These are phyloP conservation scores for Hyaloperonospora arabidopsidis DNA, from an alignment of 352 stramenopile species.

Conservation along the genomic window DNA sequence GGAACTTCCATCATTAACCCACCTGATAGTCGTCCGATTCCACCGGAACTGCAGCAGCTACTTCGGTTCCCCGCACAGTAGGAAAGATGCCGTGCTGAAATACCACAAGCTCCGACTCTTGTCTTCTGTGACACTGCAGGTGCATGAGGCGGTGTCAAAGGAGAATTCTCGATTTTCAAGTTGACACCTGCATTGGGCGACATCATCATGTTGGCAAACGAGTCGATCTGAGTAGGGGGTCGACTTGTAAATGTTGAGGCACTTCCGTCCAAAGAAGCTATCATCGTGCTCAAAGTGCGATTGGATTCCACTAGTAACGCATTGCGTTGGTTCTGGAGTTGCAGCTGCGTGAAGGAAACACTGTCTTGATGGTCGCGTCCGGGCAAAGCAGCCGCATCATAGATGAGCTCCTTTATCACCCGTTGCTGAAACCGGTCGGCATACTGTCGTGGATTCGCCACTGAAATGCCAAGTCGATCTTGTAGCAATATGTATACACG, in stretches of 20 bases:
- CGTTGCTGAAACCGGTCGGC: slow-evolving; percentile 70
- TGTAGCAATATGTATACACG: slow-evolving; percentile 65
- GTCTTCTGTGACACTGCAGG: neutral
- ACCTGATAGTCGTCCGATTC: slow-evolving; percentile 29
- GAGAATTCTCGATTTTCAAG: slow-evolving; percentile 5
- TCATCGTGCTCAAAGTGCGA: slow-evolving; percentile 39
- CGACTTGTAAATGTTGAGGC: slow-evolving; percentile 16
- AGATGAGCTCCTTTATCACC: slow-evolving; percentile 68
- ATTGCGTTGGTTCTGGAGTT: slow-evolving; percentile 39
- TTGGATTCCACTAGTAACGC: slow-evolving; percentile 38
- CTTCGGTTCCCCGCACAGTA: slow-evolving; percentile 18
- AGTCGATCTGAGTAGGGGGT: slow-evolving; percentile 13
- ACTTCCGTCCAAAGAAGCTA: slow-evolving; percentile 42
- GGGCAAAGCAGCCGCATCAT: slow-evolving; percentile 31
- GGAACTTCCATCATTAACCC: slow-evolving; percentile 43
- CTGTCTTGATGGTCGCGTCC: slow-evolving; percentile 26
- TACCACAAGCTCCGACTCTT: neutral
- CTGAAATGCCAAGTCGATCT: slow-evolving; percentile 62
- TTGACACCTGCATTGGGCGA: slow-evolving; percentile 13
- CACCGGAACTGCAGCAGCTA: slow-evolving; percentile 17
- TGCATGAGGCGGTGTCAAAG: slow-evolving; percentile 6
- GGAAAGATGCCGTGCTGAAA: slow-evolving; percentile 12
- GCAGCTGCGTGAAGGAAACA: slow-evolving; percentile 30
- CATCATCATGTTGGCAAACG: slow-evolving; percentile 13
- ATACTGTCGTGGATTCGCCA: slow-evolving; percentile 66